Base-by-base conservation (phyloP, 2,329 filamentous ascomycete genomes). In the Grosmannia huntii region DNA sequence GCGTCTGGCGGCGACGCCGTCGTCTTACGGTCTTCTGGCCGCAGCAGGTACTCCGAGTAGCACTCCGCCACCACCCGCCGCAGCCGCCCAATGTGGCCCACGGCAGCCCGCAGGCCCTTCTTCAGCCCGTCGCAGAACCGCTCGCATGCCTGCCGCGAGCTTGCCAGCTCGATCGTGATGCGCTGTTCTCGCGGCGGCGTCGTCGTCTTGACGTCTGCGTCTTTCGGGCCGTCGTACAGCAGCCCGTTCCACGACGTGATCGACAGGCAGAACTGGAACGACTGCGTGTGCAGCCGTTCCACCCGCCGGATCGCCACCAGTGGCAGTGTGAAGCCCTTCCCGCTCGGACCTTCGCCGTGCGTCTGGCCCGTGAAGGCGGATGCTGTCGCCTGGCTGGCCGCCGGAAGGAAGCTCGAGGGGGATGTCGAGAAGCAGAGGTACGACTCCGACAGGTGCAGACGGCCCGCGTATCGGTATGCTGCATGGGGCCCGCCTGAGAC, bases 391-490 rank as follows among this genome's bases (percentile, higher is more conserved):
- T 87, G 83, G 70, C 85, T 95, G 19, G 92, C 87, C 0, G 86
- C 85, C 62, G 84, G 85, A 49, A 89, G 72, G 72, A 96, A 96
- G 74, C 90, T 95, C 11, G 90, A 88, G 19, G 89, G 85, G 56
- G 94, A 89, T 9, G 94, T 96, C 0, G 91, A 96, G 76, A 99
- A 99, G 78, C 91, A 97, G 65, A 99, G 84, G 73, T 88, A 99
- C 65, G 88, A 83, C 74, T 99, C 92, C 70, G 90, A 96, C 62
- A 99, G 76, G 70, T 99, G 92, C 56, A 99, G 81, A 71, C 91
- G 91, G 55, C 94, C 94, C 27, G 86, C 85, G 75, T 99, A 97
- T 69, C 91, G 88, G 73, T 87, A 95, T 61, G 80, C 84, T 65
- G 76, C 80, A 71, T 86, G 88, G 63, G 83, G 82, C 23, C 21